Percentiles rank a stretch among this genome's conserved stretches.
phyloP scores from a whole-genome alignment of 2,329 filamentous ascomycete genomes.

The Orbilia ellipsospora region DNA sequence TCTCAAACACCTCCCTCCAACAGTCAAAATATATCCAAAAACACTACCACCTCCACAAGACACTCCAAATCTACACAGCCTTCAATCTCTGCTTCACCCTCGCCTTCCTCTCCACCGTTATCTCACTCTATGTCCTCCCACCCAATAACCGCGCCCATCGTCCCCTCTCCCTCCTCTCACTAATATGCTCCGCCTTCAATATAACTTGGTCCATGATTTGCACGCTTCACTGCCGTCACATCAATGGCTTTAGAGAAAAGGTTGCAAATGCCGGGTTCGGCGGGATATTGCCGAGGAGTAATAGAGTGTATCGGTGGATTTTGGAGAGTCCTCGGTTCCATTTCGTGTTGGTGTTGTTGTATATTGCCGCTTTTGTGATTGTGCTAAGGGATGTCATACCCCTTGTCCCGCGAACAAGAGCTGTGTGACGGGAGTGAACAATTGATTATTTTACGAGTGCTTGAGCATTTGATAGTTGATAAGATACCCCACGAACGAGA shows the following conservation, averaged over 20 bases:
- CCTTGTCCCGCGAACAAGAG: background rate
- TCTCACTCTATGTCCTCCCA: background rate
- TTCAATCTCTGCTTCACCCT: background rate
- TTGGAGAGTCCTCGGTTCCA: background rate
- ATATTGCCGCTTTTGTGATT: background rate
- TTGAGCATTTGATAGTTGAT: no score
- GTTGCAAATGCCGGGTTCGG: background rate
- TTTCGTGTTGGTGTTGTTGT: background rate
- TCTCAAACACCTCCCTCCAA: background rate
- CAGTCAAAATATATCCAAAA: conserved; percentile 1
- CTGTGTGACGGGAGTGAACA: no score
- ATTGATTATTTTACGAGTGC: no score
- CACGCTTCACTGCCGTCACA: background rate
- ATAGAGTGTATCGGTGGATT: background rate
- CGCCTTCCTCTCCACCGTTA: background rate
- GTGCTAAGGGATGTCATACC: background rate
- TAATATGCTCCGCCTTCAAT: background rate
- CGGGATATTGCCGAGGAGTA: conserved; percentile 3
- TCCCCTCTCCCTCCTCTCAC: background rate
- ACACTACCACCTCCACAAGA: conserved; percentile 2
- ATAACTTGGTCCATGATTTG: conserved; percentile 5
- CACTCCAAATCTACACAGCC: background rate
- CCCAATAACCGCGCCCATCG: background rate
- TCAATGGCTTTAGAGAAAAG: background rate
- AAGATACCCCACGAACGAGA: no score